Base-by-base conservation (phyloP, 2,329 filamentous ascomycete species). In the Xylaria multiplex region DNA sequence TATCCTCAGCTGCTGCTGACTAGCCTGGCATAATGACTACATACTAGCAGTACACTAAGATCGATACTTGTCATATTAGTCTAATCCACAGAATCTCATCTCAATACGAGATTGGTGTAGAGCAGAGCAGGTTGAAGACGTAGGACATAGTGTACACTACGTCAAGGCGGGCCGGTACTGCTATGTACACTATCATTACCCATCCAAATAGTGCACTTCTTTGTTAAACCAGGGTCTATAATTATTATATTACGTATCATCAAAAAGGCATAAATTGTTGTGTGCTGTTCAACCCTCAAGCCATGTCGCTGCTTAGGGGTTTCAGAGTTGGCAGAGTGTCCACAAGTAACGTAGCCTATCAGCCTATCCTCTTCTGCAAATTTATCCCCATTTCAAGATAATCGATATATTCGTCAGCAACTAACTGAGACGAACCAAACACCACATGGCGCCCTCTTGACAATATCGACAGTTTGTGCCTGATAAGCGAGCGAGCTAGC, bases 391-490 rank as follows among this genome's bases (percentile, higher is more conserved):
- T 27, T n/a, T 40, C 19, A 50, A 48, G 42, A 35, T 27, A 22
- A 40, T 48, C 46, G 27, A 35, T 37, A 58, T 48, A 54, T 61
- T 24, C 45, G 50, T 52, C 27, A 24, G 22, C 37, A 45, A n/a
- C 22, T 37, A 45, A 30, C 37, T 37, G 53, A 55, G n/a, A 22
- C 27, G 24, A 42, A 43, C 50, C 57, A 35, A 45, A 50, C 58
- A 30, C 56, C 57, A 45, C 57, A 65, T 50, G 57, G 57, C 45
- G 37, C 57, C 19, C 24, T 43, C 24, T 62, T 35, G 48, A 54
- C 54, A 14, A 52, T 24, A 35, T 54, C 37, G 13, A 24, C 30
- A n/a, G 54, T 66, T 66, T 66, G 59, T 66, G 59, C 64, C 64
- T 55, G 59, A 66, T 48, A n/a, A 42, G 53, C 49, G n/a, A 53